These are phyloP conservation scores for Phytomonas francai DNA, from an alignment of 208 protist genomes.

Conservation along the genomic window DNA sequence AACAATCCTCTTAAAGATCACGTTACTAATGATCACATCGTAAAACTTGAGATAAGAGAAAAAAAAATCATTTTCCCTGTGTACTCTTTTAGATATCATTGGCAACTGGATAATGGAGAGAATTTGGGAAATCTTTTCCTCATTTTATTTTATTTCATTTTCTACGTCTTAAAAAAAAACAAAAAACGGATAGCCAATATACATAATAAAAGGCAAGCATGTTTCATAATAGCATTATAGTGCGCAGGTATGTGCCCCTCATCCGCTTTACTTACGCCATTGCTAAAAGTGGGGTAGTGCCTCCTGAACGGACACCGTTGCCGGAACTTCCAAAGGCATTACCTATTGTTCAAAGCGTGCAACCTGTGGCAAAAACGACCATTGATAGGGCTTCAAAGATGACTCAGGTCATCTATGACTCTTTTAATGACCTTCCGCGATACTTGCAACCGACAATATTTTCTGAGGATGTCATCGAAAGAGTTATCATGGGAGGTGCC, in stretches of 20 bases:
- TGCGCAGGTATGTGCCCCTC: slow-evolving; percentile 29
- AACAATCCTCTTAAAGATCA: background rate
- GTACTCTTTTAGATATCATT: background rate
- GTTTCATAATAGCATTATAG: background rate
- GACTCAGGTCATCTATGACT: slow-evolving; percentile 25
- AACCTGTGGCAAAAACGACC: slow-evolving; percentile 6
- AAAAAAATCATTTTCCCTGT: background rate
- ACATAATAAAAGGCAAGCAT: background rate
- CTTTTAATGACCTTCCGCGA: slow-evolving; percentile 47
- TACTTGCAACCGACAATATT: slow-evolving; percentile 52
- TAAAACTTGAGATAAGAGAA: slow-evolving; percentile 3
- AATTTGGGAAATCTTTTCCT: slow-evolving; percentile 1
- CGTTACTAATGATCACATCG: background rate
- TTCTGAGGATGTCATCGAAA: slow-evolving; percentile 67
- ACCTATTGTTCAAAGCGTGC: background rate
- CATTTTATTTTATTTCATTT: slow-evolving; percentile 12
- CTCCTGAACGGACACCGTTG: background rate
- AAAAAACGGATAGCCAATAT: too few species aligned
- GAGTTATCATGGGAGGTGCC: slow-evolving; percentile 66
- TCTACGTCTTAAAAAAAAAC: slow-evolving; percentile 16
- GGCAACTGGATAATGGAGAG: background rate
- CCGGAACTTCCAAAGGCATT: background rate
- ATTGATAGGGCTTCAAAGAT: slow-evolving; percentile 3
- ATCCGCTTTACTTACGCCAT: slow-evolving; percentile 75
- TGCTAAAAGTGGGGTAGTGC: slow-evolving; percentile 33